Evolutionary conservation across 2,329 filamentous ascomycete species (phyloP).

Genomic region (Exophiala phaeomuriformis): DNA sequence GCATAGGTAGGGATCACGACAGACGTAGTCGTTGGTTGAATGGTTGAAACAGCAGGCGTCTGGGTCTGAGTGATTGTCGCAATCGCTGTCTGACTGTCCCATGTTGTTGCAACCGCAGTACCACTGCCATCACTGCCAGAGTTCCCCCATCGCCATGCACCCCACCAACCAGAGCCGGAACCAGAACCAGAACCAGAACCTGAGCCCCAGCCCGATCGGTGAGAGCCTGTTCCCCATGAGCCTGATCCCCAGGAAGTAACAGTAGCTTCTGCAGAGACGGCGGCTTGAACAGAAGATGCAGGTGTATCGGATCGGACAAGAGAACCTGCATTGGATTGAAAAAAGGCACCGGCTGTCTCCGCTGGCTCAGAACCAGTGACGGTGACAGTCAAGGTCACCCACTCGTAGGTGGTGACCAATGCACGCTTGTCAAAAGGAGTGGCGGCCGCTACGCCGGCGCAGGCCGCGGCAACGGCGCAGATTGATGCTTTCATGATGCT

Average conservation of each 20-base stretch:
- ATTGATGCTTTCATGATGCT: slow-evolving; percentile 19
- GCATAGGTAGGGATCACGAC: background rate
- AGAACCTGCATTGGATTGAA: too few relatives aligned
- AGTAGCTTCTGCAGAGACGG: slow-evolving; percentile 6
- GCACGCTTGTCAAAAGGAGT: slow-evolving; percentile 33
- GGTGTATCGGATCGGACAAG: too few relatives aligned
- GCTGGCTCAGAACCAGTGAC: slow-evolving; percentile 27
- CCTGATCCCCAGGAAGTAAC: background rate
- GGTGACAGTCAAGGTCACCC: slow-evolving; percentile 34
- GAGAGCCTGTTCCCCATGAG: too few relatives aligned
- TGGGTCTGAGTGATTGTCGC: background rate
- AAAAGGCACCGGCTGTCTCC: slow-evolving; percentile 4
- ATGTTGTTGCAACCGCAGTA: background rate
- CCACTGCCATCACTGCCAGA: background rate
- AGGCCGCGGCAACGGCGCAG: slow-evolving; percentile 33
- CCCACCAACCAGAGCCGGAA: background rate
- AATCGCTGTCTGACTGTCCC: background rate
- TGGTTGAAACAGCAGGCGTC: background rate
- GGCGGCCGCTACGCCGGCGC: slow-evolving; percentile 32
- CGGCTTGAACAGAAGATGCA: background rate
- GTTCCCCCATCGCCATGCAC: background rate
- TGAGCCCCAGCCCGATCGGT: too few relatives aligned
- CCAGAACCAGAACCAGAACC: slow-evolving; percentile 1
- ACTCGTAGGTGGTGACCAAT: slow-evolving; percentile 29
- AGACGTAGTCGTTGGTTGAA: background rate